Conservation (phyloP, 2,329 filamentous ascomycete genomes). For the Podosphaera fusca region DNA sequence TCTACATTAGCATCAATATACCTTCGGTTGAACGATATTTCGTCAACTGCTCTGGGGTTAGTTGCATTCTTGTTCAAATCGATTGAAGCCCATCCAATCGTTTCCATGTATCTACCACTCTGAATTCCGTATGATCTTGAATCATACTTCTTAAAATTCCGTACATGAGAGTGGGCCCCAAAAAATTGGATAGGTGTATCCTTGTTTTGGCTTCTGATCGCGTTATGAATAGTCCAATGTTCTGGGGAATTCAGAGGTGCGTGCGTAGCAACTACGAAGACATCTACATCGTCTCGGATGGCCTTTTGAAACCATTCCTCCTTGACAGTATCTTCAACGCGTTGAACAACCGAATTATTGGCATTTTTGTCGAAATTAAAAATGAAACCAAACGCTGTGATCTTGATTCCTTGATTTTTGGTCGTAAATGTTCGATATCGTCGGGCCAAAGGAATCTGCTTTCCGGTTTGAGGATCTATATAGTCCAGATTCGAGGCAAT, state of each 20-base stretch:
- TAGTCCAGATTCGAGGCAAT: slow-evolving; percentile 88
- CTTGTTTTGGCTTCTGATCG: slow-evolving; percentile 55
- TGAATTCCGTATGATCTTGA: slow-evolving; percentile 56
- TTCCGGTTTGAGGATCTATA: slow-evolving; percentile 44
- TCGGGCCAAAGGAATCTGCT: slow-evolving; percentile 52
- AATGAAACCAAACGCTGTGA: slow-evolving; percentile 80
- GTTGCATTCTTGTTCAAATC: slow-evolving; percentile 25
- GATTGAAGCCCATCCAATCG: slow-evolving; percentile 80
- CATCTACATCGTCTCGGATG: slow-evolving; percentile 61
- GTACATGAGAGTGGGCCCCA: slow-evolving; percentile 72
- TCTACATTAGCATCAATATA: slow-evolving; percentile 91
- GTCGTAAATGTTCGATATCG: slow-evolving; percentile 80
- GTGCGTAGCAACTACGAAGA: slow-evolving; percentile 74
- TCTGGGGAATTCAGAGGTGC: slow-evolving; percentile 63
- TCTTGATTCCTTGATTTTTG: slow-evolving; percentile 61
- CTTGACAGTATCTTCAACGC: slow-evolving; percentile 57
- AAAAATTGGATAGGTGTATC: slow-evolving; percentile 78
- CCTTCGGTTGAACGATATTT: slow-evolving; percentile 43
- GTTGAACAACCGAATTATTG: slow-evolving; percentile 71
- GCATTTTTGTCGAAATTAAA: slow-evolving; percentile 83
- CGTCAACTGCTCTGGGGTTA: not conserved
- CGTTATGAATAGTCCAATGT: slow-evolving; percentile 53
- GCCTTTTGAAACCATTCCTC: slow-evolving; percentile 77
- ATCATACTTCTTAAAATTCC: slow-evolving; percentile 65
- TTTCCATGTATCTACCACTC: slow-evolving; percentile 84